Base-by-base conservation (phyloP, 1,284 basidiomycete species). In the Malassezia obtusa region DNA sequence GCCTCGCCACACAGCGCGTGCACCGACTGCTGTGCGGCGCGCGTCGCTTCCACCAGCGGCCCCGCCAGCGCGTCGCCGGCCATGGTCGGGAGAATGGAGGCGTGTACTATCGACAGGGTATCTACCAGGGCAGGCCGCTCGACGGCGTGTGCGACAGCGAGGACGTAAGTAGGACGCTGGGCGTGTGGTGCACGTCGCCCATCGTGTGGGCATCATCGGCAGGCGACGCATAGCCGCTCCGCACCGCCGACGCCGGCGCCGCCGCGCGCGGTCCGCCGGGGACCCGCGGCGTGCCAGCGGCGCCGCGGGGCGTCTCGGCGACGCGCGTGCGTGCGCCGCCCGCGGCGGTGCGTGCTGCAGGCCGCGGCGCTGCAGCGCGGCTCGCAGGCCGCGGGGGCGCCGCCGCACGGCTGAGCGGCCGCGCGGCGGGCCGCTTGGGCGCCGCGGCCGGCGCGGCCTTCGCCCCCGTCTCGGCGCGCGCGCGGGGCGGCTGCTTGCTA, bases 91-190 rank as follows among this genome's bases (percentile, higher is more conserved):
- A 14, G 11, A 30, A 45, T 48, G 46, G 35, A 48, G 46, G 33
- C 30, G 46, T 48, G 46, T 48, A 37, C 35, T 24, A 35, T 35
- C 19, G 22, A 46, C 31, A n/a, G 45, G 31, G 32, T 46, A 46
- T 36, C 45, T 41, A 53, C 26, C 51, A 41, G n/a, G 19, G 44
- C 33, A 17, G 22, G 33, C 24, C 45, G 28, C 39, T 40, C 35
- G 50, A 28, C 32, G 46, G 22, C 19, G 39, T 22, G 10, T 38
- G 46, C 10, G 44, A 11, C 19, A 50, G 32, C n/a, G 49, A 41
- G 22, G 53, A 56, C 12, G 31, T n/a, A 8, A 56, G 48, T n/a
- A 32, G 25, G 21, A 35, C 24, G 26, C 53, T 56, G 11, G 53
- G 53, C 26, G 53, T 50, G 30, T 49, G 52, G n/a, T 24, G 40